These are phyloP conservation scores for Cryptococcus maquisensis DNA, from an alignment of 1,284 basidiomycete species.

Conservation along the genomic window DNA sequence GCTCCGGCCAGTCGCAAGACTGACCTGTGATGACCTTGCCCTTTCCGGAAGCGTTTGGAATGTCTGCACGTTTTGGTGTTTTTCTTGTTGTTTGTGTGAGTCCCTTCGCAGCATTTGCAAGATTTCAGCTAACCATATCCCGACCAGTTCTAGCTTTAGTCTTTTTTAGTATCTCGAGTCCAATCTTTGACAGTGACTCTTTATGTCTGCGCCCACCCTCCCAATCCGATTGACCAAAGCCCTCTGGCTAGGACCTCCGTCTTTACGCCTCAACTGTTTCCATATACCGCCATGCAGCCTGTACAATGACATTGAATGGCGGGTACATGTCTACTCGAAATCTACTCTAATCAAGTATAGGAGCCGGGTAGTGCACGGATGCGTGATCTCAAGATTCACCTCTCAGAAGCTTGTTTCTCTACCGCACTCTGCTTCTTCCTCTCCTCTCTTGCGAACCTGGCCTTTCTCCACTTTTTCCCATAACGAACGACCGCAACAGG, in stretches of 20 bases:
- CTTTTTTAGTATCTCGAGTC: no score
- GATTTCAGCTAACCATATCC: no score
- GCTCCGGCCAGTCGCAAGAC: constrained; percentile 5
- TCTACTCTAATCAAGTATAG: no score
- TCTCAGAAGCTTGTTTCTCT: background rate
- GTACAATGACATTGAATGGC: background rate
- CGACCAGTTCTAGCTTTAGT: no score
- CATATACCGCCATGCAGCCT: background rate
- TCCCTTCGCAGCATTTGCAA: background rate
- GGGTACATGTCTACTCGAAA: no score
- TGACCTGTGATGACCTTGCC: constrained; percentile 6
- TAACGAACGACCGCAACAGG: constrained; percentile 25
- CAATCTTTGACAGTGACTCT: no score
- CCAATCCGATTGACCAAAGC: no score
- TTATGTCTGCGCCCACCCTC: no score
- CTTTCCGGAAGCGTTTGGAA: background rate
- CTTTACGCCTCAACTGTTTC: background rate
- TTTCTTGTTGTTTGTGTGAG: constrained; percentile 14
- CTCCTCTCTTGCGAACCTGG: constrained; percentile 11
- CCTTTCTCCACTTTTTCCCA: constrained; percentile 34
- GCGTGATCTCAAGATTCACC: no score
- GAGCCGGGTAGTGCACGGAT: no score
- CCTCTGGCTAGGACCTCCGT: background rate
- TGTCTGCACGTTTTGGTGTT: background rate
- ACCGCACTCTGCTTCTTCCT: constrained; percentile 2